Percentiles rank a stretch among this genome's conserved stretches.
phyloP scores from a whole-genome alignment of 805 yeast genomes.

The Myxozyma kluyveri region DNA sequence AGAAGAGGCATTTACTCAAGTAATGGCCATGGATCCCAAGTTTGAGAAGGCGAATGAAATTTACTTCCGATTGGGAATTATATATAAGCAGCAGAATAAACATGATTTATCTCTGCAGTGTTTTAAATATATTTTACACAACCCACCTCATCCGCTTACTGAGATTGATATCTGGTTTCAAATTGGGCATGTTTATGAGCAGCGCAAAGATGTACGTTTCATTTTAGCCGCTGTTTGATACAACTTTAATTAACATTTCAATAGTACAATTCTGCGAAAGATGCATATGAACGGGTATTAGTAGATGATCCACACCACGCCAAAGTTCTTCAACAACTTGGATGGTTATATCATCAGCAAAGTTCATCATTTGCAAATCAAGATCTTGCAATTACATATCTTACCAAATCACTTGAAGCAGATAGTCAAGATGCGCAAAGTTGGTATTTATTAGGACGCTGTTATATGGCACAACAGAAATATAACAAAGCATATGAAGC shows the following conservation, averaged over 20 bases:
- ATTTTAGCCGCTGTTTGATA: background rate
- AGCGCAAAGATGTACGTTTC: constrained; percentile 61
- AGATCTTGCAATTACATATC: constrained; percentile 74
- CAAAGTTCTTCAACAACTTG: constrained; percentile 91
- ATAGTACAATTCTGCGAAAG: constrained; percentile 77
- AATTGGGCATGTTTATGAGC: constrained; percentile 92
- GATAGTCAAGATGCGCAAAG: constrained; percentile 91
- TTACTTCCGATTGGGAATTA: constrained; percentile 92
- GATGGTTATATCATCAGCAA: constrained; percentile 82
- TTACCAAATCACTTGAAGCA: constrained; percentile 83
- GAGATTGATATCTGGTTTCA: constrained; percentile 99
- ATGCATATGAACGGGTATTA: constrained; percentile 91
- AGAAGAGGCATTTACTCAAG: constrained; percentile 96
- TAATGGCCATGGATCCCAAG: constrained; percentile 89
- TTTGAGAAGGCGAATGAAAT: constrained; percentile 96
- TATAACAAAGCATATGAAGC: constrained; percentile 97
- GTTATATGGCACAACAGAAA: constrained; percentile 93
- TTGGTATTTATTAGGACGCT: constrained; percentile 96
- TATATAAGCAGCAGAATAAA: constrained; percentile 91
- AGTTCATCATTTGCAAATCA: constrained; percentile 70
- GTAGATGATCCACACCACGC: constrained; percentile 91
- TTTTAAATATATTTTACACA: constrained; percentile 82
- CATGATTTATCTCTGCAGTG: constrained; percentile 86
- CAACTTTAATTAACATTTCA: background rate
- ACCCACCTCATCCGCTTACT: constrained; percentile 93